Evolutionary conservation across 768 basidiomycete genomes (phyloP), one percentile per base, ranked within the genome.

Genomic region (Termitomyces sp.): DNA sequence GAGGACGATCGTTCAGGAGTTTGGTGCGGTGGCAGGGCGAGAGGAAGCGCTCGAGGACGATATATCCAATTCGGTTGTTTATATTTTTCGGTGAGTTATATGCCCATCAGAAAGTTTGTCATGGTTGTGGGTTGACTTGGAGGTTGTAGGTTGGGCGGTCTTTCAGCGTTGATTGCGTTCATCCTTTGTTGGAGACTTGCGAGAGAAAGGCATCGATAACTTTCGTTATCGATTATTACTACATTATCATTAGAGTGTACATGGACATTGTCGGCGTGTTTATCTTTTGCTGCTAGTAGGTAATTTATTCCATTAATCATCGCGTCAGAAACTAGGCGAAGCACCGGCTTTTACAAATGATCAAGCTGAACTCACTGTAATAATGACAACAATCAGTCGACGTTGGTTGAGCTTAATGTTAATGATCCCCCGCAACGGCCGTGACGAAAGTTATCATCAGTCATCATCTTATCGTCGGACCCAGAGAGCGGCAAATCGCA

Each of bases 51-150:
- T 28, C 4, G 66, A 60, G 30, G 65, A 64, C 2, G 60, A 65
- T n/a, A 63, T 70, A 24, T 80, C 86, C 1, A 85, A 87, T 69
- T 85, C 90, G n/a, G 83, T 92, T 4, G 90, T 85, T 10, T 81
- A 92, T 64, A 82, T 94, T 33, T 92, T 94, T 68, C 76, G 87
- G 91, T 90, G 61, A 66, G 86, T 72, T 3, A n/a, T 52, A 12
- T 40, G 32, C 7, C 1, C 44, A 14, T 36, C 1, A 40, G 26
- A 5, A 6, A n/a, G 56, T 28, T 22, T 18, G 8, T 4, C 8
- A 3, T 26, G 12, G 14, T 40, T 0, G 1, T 7, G 4, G 10
- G n/a, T 18, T 53, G 35, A 45, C 26, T 24, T 4, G 7, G n/a
- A 1, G 55, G 32, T 46, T 57, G 28, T 61, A 87, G 85, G 56